Evolutionary conservation across 306 rosid species (phyloP).

Genomic region (Dryas alaskensis): DNA sequence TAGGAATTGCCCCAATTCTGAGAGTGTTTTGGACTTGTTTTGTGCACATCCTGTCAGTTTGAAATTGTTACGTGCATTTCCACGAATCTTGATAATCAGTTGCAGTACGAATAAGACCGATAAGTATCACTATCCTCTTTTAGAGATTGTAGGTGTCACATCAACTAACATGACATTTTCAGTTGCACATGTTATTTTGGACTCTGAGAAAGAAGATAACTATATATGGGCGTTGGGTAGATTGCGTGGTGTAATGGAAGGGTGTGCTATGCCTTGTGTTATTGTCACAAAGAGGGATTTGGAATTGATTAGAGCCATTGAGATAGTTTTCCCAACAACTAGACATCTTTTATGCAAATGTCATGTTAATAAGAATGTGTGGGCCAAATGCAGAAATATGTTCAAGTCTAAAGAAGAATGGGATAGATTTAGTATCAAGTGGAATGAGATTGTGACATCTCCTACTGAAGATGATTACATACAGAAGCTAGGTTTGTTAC

Average conservation of each 20-base stretch:
- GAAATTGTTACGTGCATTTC: slow-evolving; percentile 11
- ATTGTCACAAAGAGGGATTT: slow-evolving; percentile 15
- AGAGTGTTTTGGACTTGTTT: slow-evolving; percentile 14
- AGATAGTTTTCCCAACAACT: slow-evolving; percentile 13
- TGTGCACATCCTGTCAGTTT: slow-evolving; percentile 24
- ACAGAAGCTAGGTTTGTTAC: slow-evolving; percentile 4
- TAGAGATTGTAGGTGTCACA: slow-evolving; percentile 14
- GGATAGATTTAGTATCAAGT: slow-evolving; percentile 16
- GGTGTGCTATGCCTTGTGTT: slow-evolving; percentile 13
- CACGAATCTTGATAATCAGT: slow-evolving; percentile 3
- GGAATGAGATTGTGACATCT: slow-evolving; percentile 10
- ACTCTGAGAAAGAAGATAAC: slow-evolving; percentile 11
- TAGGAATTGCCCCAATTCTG: slow-evolving; percentile 4
- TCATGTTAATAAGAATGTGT: slow-evolving; percentile 19
- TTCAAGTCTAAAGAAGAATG: slow-evolving; percentile 18
- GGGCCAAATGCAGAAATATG: slow-evolving; percentile 5
- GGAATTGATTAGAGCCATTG: slow-evolving; percentile 14
- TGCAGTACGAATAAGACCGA: slow-evolving; percentile 9
- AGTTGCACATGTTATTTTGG: slow-evolving; percentile 9
- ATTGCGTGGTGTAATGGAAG: slow-evolving; percentile 1
- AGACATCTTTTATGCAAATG: slow-evolving; percentile 14
- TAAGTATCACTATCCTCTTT: neutral
- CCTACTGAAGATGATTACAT: slow-evolving; percentile 5
- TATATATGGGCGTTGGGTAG: slow-evolving; percentile 14
- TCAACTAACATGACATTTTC: slow-evolving; percentile 20